Evolutionary conservation across 441 rosid genomes (phyloP).

Genomic region (Gossypium trilobum): DNA sequence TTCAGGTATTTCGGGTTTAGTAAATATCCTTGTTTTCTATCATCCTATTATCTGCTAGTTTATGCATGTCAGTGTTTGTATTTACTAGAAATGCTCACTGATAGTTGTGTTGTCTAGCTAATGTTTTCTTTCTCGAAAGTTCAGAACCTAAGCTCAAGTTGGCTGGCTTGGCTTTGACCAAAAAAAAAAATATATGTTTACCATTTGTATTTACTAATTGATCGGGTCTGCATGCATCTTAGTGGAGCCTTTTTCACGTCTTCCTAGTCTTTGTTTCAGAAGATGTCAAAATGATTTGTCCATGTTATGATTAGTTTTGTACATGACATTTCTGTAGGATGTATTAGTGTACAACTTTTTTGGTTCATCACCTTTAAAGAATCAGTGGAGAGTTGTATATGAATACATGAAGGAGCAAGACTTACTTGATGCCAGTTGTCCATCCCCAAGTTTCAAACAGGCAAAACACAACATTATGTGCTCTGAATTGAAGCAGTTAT

Average conservation of each 20-base stretch:
- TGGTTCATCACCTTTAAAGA: constrained; percentile 37
- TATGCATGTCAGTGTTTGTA: not conserved
- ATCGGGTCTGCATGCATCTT: not conserved
- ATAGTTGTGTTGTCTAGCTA: not conserved
- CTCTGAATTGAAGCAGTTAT: constrained; percentile 52
- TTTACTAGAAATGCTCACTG: not conserved
- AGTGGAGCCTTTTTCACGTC: not conserved
- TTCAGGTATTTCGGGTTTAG: constrained; percentile 33
- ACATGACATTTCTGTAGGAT: constrained; percentile 27
- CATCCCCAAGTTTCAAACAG: constrained; percentile 27
- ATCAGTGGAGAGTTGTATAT: constrained; percentile 44
- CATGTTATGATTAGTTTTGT: not conserved
- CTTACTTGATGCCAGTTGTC: constrained; percentile 22
- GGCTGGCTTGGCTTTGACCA: not conserved
- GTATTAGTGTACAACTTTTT: constrained; percentile 45
- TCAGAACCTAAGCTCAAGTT: not conserved
- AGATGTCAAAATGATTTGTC: not conserved
- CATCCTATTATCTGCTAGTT: not conserved
- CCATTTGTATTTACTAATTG: not conserved
- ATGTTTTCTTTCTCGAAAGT: not conserved
- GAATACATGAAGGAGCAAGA: constrained; percentile 35
- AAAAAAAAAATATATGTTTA: not conserved
- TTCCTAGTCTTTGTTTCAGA: not conserved
- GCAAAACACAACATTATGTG: constrained; percentile 37
- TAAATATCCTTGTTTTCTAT: not conserved